phyloP scores from a whole-genome alignment of 2,329 filamentous ascomycete species.

The Didymella pinodella region DNA sequence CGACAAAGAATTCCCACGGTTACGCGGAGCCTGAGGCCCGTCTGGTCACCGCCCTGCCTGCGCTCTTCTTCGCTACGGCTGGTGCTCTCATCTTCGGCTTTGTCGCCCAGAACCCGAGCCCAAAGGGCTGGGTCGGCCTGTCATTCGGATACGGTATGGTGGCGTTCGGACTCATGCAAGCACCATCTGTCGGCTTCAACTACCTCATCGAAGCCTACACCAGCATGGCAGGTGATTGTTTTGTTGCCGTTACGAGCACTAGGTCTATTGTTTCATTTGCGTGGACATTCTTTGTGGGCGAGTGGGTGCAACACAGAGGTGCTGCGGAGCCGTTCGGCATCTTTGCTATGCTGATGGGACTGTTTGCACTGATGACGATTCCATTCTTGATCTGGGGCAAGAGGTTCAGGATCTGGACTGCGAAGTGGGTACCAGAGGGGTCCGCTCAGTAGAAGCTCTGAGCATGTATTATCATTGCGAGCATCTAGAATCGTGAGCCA shows the following conservation, averaged over 20 bases:
- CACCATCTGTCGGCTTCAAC: constrained; percentile 55
- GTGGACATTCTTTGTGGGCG: constrained; percentile 63
- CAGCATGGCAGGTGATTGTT: constrained; percentile 60
- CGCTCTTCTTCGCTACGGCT: constrained; percentile 48
- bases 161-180: constrained; percentile 53
- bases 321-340: constrained; percentile 61
- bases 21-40: constrained; percentile 53
- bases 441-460: constrained; percentile 16
- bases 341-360: constrained; percentile 61
- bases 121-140: constrained; percentile 51
- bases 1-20: constrained; percentile 48
- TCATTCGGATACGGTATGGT: constrained; percentile 53
- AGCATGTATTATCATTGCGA: neutral
- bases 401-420: constrained; percentile 53
- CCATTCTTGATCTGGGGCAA: constrained; percentile 53
- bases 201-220: constrained; percentile 62
- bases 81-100: constrained; percentile 53
- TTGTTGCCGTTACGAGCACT: constrained; percentile 61
- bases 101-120: constrained; percentile 48
- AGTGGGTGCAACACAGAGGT: constrained; percentile 57
- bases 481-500: neutral
- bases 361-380: constrained; percentile 54
- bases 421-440: constrained; percentile 41
- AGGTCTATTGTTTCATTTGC: constrained; percentile 61
- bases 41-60: constrained; percentile 51